Percentiles rank a stretch among this genome's conserved stretches.
These are phyloP conservation scores for Lablab purpureus DNA, from an alignment of 306 rosid genomes.

Conservation along the genomic window DNA sequence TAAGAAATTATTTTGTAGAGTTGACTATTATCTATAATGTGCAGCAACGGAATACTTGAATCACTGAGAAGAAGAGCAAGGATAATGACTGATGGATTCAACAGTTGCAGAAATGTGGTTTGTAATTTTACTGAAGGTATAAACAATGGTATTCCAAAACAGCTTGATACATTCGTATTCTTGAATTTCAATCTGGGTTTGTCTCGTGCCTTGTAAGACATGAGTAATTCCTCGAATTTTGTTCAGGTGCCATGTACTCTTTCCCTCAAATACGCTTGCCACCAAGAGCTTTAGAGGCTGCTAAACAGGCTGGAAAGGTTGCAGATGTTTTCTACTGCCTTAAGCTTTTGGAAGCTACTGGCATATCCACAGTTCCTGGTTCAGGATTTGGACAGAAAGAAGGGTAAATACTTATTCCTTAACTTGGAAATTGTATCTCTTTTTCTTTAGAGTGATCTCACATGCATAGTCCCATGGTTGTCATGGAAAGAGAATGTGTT, in stretches of 20 bases:
- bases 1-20: conserved; percentile 19
- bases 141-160: neutral
- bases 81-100: conserved; percentile 97
- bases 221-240: conserved; percentile 42
- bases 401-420: conserved; percentile 61
- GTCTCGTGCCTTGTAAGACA: conserved; percentile 10
- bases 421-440: neutral
- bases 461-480: conserved; percentile 11
- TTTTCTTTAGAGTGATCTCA: neutral
- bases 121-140: conserved; percentile 99
- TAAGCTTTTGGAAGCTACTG: conserved; percentile 96
- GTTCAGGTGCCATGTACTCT: conserved; percentile 98
- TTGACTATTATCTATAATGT: conserved; percentile 44
- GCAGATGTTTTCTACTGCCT: conserved; percentile 97
- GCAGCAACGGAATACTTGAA: conserved; percentile 90
- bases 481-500: conserved; percentile 9
- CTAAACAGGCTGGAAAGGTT: conserved; percentile 85
- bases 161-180: neutral
- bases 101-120: conserved; percentile 96
- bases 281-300: conserved; percentile 82
- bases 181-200: neutral
- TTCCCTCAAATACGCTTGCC: conserved; percentile 96
- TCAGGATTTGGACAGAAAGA: conserved; percentile 99
- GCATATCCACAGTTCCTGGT: conserved; percentile 99
- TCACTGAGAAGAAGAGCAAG: conserved; percentile 95